Percentiles rank a stretch among this genome's conserved stretches.
phyloP scores from a whole-genome alignment of 352 stramenopile genomes.

The Phytophthora hybrid region DNA sequence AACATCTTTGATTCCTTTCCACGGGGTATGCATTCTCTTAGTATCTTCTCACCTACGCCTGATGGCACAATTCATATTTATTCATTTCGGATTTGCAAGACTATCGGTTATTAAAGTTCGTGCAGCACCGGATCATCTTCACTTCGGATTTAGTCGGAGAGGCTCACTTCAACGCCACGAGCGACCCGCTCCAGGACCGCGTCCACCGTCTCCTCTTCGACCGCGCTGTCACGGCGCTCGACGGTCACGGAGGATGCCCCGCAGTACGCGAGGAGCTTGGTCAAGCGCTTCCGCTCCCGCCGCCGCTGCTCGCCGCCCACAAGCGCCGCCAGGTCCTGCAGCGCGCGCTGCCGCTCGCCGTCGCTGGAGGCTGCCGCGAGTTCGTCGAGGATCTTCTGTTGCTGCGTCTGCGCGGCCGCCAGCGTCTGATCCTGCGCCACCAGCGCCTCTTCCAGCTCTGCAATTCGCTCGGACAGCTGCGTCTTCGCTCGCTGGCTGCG shows the following conservation, averaged over 20 bases:
- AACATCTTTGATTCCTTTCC: neutral
- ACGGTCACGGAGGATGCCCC: slow-evolving; percentile 71
- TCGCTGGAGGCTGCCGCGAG: slow-evolving; percentile 36
- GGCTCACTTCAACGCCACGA: neutral
- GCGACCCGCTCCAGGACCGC: slow-evolving; percentile 11
- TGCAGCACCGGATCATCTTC: neutral
- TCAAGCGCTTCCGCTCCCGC: slow-evolving; percentile 46
- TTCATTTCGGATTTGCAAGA: too few species aligned
- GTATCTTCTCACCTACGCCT: too few species aligned
- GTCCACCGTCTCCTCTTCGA: slow-evolving; percentile 31
- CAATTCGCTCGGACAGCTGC: slow-evolving; percentile 55
- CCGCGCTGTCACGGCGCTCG: slow-evolving; percentile 36
- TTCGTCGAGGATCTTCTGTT: slow-evolving; percentile 54
- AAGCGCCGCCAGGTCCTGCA: slow-evolving; percentile 39
- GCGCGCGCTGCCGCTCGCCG: slow-evolving; percentile 22
- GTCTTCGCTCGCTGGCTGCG: slow-evolving; percentile 50
- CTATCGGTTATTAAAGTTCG: too few species aligned
- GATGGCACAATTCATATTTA: too few species aligned
- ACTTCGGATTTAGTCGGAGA: neutral
- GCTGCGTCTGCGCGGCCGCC: slow-evolving; percentile 32
- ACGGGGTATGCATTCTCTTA: too few species aligned
- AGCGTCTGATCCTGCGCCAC: slow-evolving; percentile 39
- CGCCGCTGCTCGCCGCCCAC: slow-evolving; percentile 44
- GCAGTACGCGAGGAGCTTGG: slow-evolving; percentile 66
- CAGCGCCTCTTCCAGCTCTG: slow-evolving; percentile 50